Conservation (phyloP, 495 filamentous ascomycete species). For the Trichocladium antarcticum region DNA sequence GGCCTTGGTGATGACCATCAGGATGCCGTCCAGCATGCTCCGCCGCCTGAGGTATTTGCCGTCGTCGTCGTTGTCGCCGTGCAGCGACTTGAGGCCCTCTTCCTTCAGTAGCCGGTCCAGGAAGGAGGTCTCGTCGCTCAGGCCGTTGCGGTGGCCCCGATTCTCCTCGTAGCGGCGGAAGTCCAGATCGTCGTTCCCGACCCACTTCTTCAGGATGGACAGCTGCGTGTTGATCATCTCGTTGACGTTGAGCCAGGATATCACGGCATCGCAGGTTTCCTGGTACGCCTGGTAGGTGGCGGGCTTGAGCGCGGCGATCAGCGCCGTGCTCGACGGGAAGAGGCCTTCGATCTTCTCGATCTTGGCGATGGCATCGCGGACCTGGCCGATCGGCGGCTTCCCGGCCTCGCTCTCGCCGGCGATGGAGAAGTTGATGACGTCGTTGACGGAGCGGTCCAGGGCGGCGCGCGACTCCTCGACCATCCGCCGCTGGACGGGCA, state of each 20-base stretch:
- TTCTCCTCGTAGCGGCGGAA: conserved; percentile 57
- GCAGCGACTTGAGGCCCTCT: conserved; percentile 83
- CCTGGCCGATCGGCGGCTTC: conserved; percentile 73
- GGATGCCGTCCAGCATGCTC: conserved; percentile 76
- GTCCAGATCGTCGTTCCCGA: conserved; percentile 89
- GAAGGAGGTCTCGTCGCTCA: conserved; percentile 83
- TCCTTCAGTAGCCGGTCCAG: conserved; percentile 97
- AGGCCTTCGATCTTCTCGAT: conserved; percentile 78
- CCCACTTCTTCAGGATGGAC: conserved; percentile 83
- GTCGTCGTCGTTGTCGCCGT: conserved; percentile 49
- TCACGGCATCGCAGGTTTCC: conserved; percentile 73
- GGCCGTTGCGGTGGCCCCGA: conserved; percentile 47
- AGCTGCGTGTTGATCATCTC: conserved; percentile 92
- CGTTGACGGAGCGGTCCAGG: conserved; percentile 63
- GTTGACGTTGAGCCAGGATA: conserved; percentile 97
- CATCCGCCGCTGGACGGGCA: conserved; percentile 70
- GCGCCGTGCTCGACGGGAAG: conserved; percentile 65
- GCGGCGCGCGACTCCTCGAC: conserved; percentile 65
- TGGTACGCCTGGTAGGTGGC: conserved; percentile 62
- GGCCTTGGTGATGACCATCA: conserved; percentile 78
- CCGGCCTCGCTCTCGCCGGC: conserved; percentile 87
- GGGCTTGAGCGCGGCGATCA: conserved; percentile 59
- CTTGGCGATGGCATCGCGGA: conserved; percentile 75
- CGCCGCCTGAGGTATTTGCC: conserved; percentile 40
- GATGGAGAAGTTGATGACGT: conserved; percentile 84